Base-by-base conservation (phyloP, 257 asterid genomes). In the Linaria vulgaris region DNA sequence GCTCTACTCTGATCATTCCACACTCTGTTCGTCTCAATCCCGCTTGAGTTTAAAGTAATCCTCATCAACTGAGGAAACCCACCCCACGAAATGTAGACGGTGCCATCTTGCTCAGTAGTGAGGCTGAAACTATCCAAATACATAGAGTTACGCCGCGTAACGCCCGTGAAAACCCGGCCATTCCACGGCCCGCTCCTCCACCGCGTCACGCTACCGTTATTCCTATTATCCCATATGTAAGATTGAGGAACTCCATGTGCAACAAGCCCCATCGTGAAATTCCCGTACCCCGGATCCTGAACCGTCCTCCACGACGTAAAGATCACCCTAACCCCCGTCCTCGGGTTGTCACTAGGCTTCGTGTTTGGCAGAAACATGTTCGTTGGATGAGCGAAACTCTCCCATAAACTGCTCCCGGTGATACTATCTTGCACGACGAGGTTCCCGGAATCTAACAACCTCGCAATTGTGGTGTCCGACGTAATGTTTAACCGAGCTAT, bases 101-200 rank as follows among this genome's bases (percentile, higher is more conserved):
- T 63, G n/a, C 70, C 78, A 15, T 63, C 57, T 0, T 54, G 24
- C 9, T 66, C 61, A n/a, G 51, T 46, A 3, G 13, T 24, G 14
- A 73, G n/a, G 24, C 31, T 19, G 12, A 73, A 38, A 25, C 67
- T 56, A 27, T 62, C 56, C 1, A 22, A 24, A 23, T 61, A 73
- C 12, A 27, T 47, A 37, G 70, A 31, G 15, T 21, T 3, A 56
- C 20, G 49, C 1, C 41, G 17, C 7, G 66, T 61, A 9, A 67
- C 34, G 22, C 72, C 72, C 12, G 54, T 74, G 19, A 67, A 56
- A 21, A 52, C 51, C 43, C 46, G 52, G n/a, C 65, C 68, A 8
- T 63, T 22, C 74, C 76, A 69, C 0, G 76, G 79, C 23, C 75
- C 86, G 5, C 72, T 66, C 15, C 81, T 64, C 83, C 79, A 69